These are phyloP conservation scores for Cutaneotrichosporon mucoides DNA, from an alignment of 1,284 basidiomycete genomes.

Conservation along the genomic window DNA sequence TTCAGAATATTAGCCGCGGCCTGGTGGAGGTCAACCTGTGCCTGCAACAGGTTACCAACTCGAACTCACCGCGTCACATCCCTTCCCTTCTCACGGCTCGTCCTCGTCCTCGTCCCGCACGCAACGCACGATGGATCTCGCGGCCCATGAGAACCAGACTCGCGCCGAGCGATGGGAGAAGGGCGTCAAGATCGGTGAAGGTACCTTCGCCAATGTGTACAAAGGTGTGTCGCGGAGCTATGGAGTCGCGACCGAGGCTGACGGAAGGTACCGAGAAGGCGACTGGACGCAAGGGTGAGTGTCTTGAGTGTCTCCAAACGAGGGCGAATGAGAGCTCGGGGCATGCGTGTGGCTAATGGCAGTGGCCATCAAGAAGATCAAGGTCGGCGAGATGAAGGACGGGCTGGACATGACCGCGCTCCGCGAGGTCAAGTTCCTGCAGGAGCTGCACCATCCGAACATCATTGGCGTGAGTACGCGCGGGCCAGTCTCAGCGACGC, in stretches of 20 bases:
- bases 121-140: constrained; percentile 39
- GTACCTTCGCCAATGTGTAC: constrained; percentile 96
- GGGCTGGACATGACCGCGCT: constrained; percentile 98
- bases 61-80: too few relatives aligned
- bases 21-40: background rate
- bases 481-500: too few relatives aligned
- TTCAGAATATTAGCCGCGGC: background rate
- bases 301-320: too few relatives aligned
- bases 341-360: too few relatives aligned
- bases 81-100: background rate
- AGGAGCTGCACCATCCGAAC: constrained; percentile 90
- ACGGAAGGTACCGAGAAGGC: constrained; percentile 27
- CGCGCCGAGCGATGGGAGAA: constrained; percentile 53
- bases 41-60: too few relatives aligned
- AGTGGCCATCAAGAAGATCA: constrained; percentile 98
- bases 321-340: too few relatives aligned
- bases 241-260: background rate
- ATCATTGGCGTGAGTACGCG: constrained; percentile 86
- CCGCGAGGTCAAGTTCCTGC: constrained; percentile 94
- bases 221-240: constrained; percentile 57
- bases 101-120: background rate
- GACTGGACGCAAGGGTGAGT: constrained; percentile 38
- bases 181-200: constrained; percentile 88
- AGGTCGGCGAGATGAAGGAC: constrained; percentile 94
- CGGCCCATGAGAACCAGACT: constrained; percentile 36